phyloP scores from a whole-genome alignment of 768 basidiomycete species.

The Coprinellus micaceus region DNA sequence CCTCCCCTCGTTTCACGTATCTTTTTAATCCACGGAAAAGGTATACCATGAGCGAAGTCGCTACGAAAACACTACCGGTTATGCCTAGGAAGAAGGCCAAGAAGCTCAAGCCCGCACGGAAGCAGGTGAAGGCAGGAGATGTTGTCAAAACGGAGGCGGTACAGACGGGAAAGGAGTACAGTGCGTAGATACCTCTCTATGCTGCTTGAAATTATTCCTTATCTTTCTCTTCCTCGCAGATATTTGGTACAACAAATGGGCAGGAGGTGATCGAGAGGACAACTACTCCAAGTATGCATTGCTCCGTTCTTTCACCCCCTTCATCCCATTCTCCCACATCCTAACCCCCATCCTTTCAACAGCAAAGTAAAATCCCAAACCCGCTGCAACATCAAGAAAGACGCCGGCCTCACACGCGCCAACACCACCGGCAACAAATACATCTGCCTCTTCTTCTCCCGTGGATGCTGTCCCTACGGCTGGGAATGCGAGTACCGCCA shows the following conservation, averaged over 20 bases:
- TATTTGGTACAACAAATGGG: conserved; percentile 99
- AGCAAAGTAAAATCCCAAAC: conserved; percentile 95
- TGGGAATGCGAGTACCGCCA: conserved; percentile 98
- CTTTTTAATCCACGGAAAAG: too few relatives aligned
- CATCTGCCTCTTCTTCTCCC: conserved; percentile 90
- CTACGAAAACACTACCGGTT: conserved; percentile 16
- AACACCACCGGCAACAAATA: conserved; percentile 92
- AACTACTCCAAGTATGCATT: conserved; percentile 82
- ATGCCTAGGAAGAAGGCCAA: conserved; percentile 31
- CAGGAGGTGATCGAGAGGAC: conserved; percentile 98
- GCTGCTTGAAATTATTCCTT: background rate
- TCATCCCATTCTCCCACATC: background rate
- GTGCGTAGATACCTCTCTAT: conserved; percentile 39
- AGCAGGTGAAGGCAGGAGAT: conserved; percentile 88
- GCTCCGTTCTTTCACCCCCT: background rate
- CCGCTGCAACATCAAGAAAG: conserved; percentile 81
- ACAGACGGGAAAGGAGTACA: conserved; percentile 96
- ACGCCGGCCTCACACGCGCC: conserved; percentile 91
- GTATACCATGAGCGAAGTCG: conserved; percentile 29
- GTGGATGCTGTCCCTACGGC: conserved; percentile 97
- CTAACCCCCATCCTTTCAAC: conserved; percentile 10
- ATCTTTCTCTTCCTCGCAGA: conserved; percentile 41
- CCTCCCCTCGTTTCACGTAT: too few relatives aligned
- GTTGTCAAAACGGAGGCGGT: conserved; percentile 85
- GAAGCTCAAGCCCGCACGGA: conserved; percentile 87